phyloP scores from a whole-genome alignment of 306 rosid species.

The Pueraria montana region DNA sequence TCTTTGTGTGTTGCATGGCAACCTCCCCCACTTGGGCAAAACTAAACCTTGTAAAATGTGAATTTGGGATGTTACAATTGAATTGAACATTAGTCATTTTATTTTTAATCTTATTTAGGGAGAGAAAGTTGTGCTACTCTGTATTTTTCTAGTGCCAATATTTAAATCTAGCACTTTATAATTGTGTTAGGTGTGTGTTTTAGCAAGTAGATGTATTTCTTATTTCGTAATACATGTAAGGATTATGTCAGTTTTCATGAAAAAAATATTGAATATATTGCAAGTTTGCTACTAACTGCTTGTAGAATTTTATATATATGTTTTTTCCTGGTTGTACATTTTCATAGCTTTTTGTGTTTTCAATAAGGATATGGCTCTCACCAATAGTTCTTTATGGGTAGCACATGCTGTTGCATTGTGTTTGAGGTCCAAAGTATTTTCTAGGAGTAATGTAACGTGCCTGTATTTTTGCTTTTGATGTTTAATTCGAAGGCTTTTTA shows the following conservation, averaged over 20 bases:
- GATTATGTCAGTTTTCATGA: background rate
- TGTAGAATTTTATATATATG: background rate
- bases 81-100: background rate
- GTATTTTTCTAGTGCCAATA: background rate
- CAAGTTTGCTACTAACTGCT: constrained; percentile 1
- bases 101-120: background rate
- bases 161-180: background rate
- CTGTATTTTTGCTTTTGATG: constrained; percentile 10
- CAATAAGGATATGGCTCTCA: constrained; percentile 29
- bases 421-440: constrained; percentile 37
- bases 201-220: background rate
- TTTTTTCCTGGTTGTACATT: background rate
- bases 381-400: constrained; percentile 9
- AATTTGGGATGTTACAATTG: background rate
- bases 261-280: background rate
- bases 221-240: background rate
- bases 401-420: constrained; percentile 31
- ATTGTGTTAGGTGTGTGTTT: background rate
- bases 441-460: constrained; percentile 17
- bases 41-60: background rate
- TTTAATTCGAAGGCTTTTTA: constrained; percentile 14
- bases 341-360: background rate
- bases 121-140: background rate
- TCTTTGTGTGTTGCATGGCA: background rate
- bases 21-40: background rate